Evolutionary conservation across 2,329 filamentous ascomycete species (phyloP).

Genomic region (Thelonectria rubi): DNA sequence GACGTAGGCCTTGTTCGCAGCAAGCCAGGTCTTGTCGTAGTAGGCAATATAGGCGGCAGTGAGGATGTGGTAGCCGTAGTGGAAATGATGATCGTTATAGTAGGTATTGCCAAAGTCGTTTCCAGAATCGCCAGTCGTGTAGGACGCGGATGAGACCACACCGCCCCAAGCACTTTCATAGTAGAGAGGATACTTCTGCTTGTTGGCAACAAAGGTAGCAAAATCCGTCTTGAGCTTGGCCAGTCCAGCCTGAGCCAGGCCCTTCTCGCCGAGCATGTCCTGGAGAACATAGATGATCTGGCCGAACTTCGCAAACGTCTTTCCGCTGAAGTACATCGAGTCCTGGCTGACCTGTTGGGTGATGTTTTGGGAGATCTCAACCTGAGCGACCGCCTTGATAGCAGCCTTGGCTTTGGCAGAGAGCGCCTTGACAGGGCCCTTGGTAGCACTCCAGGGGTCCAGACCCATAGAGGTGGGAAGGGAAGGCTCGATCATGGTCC

Average conservation of each 20-base stretch:
- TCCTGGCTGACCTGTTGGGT: conserved; percentile 75
- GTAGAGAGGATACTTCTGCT: conserved; percentile 71
- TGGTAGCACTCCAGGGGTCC: conserved; percentile 74
- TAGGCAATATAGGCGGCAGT: conserved; percentile 84
- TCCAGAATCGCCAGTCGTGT: conserved; percentile 72
- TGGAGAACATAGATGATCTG: conserved; percentile 71
- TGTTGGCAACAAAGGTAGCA: conserved; percentile 71
- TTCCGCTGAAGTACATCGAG: conserved; percentile 95
- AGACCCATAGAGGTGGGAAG: conserved; percentile 81
- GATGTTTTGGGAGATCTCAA: conserved; percentile 82
- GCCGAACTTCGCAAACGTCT: conserved; percentile 82
- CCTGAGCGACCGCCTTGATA: conserved; percentile 70
- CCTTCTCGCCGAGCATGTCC: conserved; percentile 68
- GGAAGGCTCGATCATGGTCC: conserved; percentile 80
- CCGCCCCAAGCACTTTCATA: conserved; percentile 82
- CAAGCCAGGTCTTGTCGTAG: conserved; percentile 79
- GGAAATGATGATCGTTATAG: conserved; percentile 81
- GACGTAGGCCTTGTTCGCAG: conserved; percentile 78
- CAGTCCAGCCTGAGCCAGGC: conserved; percentile 66
- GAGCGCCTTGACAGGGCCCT: conserved; percentile 57
- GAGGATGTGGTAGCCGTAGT: conserved; percentile 91
- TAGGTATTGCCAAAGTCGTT: conserved; percentile 90
- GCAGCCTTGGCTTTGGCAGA: conserved; percentile 63
- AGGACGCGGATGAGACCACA: conserved; percentile 79
- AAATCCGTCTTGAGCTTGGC: conserved; percentile 72